phyloP scores from a whole-genome alignment of 192 early-diverging fungal genomes.

The Coemansia sp. region DNA sequence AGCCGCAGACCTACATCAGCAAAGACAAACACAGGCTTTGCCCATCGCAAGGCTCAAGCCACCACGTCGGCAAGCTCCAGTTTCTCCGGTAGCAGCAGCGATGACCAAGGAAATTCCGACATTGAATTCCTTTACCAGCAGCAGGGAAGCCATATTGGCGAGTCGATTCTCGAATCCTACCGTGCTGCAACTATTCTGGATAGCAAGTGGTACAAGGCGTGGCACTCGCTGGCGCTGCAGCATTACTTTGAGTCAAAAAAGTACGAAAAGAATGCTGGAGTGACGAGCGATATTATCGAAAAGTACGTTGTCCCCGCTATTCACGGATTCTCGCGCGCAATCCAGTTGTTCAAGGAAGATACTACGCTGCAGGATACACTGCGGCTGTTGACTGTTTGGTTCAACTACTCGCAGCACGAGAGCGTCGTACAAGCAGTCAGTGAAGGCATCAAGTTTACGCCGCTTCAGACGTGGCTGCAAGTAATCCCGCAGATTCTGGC shows the following conservation, averaged over 20 bases:
- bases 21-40: not conserved
- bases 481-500: slow-evolving; percentile 99
- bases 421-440: slow-evolving; percentile 86
- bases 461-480: slow-evolving; percentile 94
- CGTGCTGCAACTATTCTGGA: slow-evolving; percentile 87
- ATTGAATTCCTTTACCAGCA: slow-evolving; percentile 27
- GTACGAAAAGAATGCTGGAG: slow-evolving; percentile 63
- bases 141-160: slow-evolving; percentile 31
- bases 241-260: slow-evolving; percentile 85
- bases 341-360: slow-evolving; percentile 81
- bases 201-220: slow-evolving; percentile 97
- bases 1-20: not conserved
- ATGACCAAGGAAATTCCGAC: slow-evolving; percentile 10
- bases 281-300: slow-evolving; percentile 63
- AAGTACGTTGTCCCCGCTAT: slow-evolving; percentile 76
- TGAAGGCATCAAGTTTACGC: slow-evolving; percentile 82
- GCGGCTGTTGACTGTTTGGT: slow-evolving; percentile 91
- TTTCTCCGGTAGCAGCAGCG: not conserved
- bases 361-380: slow-evolving; percentile 95
- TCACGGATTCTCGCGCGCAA: slow-evolving; percentile 92
- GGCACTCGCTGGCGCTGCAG: slow-evolving; percentile 93
- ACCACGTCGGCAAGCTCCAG: not conserved
- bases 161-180: slow-evolving; percentile 79
- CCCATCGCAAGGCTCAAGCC: not conserved
- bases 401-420: slow-evolving; percentile 88